Conservation (phyloP, 1,139 yeast species). For the Suzukiozyma palmioleophila region DNA sequence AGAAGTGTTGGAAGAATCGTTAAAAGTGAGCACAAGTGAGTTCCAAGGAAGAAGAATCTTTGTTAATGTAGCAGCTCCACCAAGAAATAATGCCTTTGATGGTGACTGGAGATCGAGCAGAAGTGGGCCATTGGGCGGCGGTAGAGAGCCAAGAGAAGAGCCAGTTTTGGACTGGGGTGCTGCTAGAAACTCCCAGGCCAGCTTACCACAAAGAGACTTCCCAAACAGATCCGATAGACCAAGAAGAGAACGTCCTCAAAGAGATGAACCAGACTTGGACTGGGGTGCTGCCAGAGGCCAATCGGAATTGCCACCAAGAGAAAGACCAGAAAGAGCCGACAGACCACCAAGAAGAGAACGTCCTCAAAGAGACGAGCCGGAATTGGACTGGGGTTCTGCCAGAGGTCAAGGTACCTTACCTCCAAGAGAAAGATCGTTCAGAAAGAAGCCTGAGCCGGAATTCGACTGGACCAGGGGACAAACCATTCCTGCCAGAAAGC, state of each 20-base stretch:
- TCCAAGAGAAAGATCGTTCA: conserved; percentile 27
- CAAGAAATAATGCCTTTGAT: conserved; percentile 46
- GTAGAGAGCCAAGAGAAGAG: conserved; percentile 43
- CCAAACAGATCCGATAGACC: conserved; percentile 26
- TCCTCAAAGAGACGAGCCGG: conserved; percentile 46
- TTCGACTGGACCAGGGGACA: conserved; percentile 30
- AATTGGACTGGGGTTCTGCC: conserved; percentile 59
- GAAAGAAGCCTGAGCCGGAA: conserved; percentile 37
- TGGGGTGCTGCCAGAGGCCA: conserved; percentile 47
- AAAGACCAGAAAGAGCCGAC: conserved; percentile 17
- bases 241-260: conserved; percentile 27
- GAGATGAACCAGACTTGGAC: conserved; percentile 52
- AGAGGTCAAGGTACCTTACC: conserved; percentile 37
- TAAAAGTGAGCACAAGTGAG: conserved; percentile 58
- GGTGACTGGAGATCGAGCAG: conserved; percentile 45
- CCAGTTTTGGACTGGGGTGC: conserved; percentile 58
- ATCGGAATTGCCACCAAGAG: conserved; percentile 19
- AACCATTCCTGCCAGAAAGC: conserved; percentile 23
- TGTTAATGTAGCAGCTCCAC: conserved; percentile 89
- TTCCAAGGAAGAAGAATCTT: conserved; percentile 75
- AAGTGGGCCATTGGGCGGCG: conserved; percentile 30
- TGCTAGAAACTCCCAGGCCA: conserved; percentile 28
- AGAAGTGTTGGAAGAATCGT: conserved; percentile 64
- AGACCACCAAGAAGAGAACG: conserved; percentile 19
- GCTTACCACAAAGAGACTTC: conserved; percentile 40